phyloP scores from a whole-genome alignment of 2,329 filamentous ascomycete species.

The Emmonsiellopsis sp. region DNA sequence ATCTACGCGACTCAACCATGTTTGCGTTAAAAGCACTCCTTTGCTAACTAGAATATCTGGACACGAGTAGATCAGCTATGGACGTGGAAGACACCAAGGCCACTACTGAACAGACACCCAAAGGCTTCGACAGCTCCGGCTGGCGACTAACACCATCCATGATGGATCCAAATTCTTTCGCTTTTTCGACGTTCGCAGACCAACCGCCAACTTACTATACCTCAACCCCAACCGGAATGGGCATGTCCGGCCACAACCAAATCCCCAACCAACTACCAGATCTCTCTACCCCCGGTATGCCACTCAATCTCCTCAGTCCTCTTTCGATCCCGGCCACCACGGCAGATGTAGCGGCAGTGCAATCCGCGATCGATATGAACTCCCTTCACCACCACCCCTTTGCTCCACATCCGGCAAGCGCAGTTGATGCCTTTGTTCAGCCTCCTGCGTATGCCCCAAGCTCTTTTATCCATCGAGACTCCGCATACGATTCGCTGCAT shows the following conservation, averaged over 20 bases:
- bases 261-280: constrained; percentile 78
- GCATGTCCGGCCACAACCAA: constrained; percentile 51
- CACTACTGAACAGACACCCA: constrained; percentile 68
- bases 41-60: background rate
- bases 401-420: constrained; percentile 52
- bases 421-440: constrained; percentile 64
- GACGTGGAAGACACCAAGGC: constrained; percentile 54
- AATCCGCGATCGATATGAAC: constrained; percentile 55
- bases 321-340: constrained; percentile 67
- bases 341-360: constrained; percentile 26
- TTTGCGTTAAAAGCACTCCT: background rate
- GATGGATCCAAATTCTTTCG: constrained; percentile 75
- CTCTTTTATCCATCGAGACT: constrained; percentile 70
- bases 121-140: constrained; percentile 61
- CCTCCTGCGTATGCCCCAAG: constrained; percentile 59
- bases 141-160: constrained; percentile 86
- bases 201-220: constrained; percentile 80
- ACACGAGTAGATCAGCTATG: constrained; percentile 32
- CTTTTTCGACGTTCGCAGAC: constrained; percentile 70
- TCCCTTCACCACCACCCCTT: constrained; percentile 57
- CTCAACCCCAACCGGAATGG: constrained; percentile 68
- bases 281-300: constrained; percentile 69
- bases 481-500: constrained; percentile 70
- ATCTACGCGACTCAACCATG: background rate
- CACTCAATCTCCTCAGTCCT: constrained; percentile 52